Base-by-base conservation (phyloP, 176 grass and related monocot species). In the Carex kokanica region DNA sequence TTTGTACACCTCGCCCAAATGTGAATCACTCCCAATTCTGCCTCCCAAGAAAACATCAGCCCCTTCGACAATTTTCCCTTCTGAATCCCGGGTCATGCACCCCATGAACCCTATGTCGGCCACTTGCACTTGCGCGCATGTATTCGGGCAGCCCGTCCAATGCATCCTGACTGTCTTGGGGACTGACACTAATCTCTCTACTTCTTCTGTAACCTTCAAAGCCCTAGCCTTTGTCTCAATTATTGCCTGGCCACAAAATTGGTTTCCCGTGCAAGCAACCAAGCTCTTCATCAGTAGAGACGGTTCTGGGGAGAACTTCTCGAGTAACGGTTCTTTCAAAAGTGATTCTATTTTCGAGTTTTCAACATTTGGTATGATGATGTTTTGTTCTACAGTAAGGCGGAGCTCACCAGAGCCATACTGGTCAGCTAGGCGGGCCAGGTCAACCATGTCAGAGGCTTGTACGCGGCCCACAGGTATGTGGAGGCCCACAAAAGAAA, bases 41-140 rank as follows among this genome's bases (percentile, higher is more conserved):
- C 95, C 92, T 3, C 95, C 92, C 27, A 95, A 70, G 79, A 90
- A 94, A 72, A 94, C 86, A 57, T 98, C 92, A 0, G 60, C 91
- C 18, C 85, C 92, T 85, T 98, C 92, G 16, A 88, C 88, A 54
- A 90, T 38, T 74, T 95, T 94, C 79, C 92, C 89, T 71, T 84
- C 64, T 36, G 60, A n/a, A 77, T 93, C 83, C 79, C 89, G 89
- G 58, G 90, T 90, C 47, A 98, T 90, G 67, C 92, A 93, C 0
- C 92, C 95, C 95, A 98, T 94, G 86, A 98, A 98, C 0, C 95
- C 95, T 58, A 98, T 94, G 75, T 98, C 95, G 0, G 95, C 95
- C 23, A 98, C 95, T 87, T 98, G 95, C 81, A 98, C 95, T 88
- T 94, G 95, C n/a, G 49, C 95, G 63, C 95, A 98, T 71, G 82